Evolutionary conservation across 352 stramenopile species (phyloP), one percentile per base, ranked within the genome.

Genomic region (Pythium phragmitis): DNA sequence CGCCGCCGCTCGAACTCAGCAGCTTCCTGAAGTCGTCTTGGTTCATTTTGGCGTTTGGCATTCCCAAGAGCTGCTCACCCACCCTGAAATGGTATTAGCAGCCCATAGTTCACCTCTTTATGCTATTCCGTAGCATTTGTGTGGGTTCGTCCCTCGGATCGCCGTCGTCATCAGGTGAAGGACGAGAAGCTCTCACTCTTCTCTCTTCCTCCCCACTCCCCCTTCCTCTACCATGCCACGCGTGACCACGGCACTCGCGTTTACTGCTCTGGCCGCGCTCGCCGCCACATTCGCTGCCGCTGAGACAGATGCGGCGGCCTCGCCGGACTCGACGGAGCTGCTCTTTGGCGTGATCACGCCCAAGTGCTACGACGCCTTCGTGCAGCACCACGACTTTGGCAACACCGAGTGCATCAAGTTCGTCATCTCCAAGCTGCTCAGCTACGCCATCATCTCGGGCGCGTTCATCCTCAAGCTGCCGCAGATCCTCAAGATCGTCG

Each of bases 401-500:
- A 91, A 96, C 69, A 72, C 91, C 11, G 77, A 66, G 45, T 96
- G 88, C 67, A 69, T 95, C 69, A 95, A 96, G 70, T 77, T 87
- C 13, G 73, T 92, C 9, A 69, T 95, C 39, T 92, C 80, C 77
- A 96, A 95, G 70, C 69, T 68, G 12, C 75, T 96, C 47, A 87
- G 88, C 43, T 96, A 95, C 68, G 83, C 82, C 42, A 96, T 96
- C 75, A 94, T 96, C 69, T 77, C 82, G 30, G 88, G 82, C 51
- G 87, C 79, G 52, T 72, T 92, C 49, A 87, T 96, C 68, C 82
- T 96, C 55, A 96, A 96, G 68, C 63, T 96, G 51, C 88, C 88
- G 45, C 88, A 96, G 67, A 96, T 96, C 70, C 71, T 96, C 58
- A 96, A 96, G 77, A 95, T 96, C 59, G 19, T 95, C 26, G 56